Base-by-base conservation (phyloP, 345 rosid species). In the Chamaenerion angustifolium region DNA sequence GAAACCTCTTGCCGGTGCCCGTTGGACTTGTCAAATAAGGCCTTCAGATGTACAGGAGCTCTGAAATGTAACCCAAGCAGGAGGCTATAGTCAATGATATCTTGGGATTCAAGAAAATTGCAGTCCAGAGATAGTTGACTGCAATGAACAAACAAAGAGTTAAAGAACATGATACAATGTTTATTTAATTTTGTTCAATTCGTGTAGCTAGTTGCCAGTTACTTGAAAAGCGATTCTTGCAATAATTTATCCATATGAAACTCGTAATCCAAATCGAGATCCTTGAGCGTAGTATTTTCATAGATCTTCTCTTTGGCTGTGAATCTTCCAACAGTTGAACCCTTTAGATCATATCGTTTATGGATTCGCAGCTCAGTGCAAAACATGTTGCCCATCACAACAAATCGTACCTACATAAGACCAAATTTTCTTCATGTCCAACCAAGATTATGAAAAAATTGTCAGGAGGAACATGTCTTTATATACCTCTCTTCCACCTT, bases 341-440 rank as follows among this genome's bases (percentile, higher is more conserved):
- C 98, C 70, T 92, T 92, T 42, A 92, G 80, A 72, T 92, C 96
- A 62, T 83, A 92, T 35, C 93, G 80, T 42, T 77, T 76, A 71
- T 92, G 98, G 60, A 92, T 92, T 64, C 76, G 71, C 56, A 87
- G 67, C 66, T 87, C 96, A 49, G 98, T 92, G 79, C 95, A 92
- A 65, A 92, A 92, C 98, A 92, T 92, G 66, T 87, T 92, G 42
- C 98, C 98, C 98, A 92, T 92, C 60, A 92, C 93, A 75, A 92
- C 88, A 74, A 92, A 92, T 16, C 83, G 85, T 59, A 87, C 98
- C 98, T 92, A 65, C 64, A 69, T 27, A 51, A 65, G 13, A 50
- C 44, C 11, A 37, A 58, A 25, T 31, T n/a, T 12, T 13, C 43
- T 12, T 40, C 35, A 16, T 14, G 43, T 11, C 9, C 11, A 23